Evolutionary conservation across 2,329 filamentous ascomycete genomes (phyloP).

Genomic region (Botrytis elliptica): DNA sequence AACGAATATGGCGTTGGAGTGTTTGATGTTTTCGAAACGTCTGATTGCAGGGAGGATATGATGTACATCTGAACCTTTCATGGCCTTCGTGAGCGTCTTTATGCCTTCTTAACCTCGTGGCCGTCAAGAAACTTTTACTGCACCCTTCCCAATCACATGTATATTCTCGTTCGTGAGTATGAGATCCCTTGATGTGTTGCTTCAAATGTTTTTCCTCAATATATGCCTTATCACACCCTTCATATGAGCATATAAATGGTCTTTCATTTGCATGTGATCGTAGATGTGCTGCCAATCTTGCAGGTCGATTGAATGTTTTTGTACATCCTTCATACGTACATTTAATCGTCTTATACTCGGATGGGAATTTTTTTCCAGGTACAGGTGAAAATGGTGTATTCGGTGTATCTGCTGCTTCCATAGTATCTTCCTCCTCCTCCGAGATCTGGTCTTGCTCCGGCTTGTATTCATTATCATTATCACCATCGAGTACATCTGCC

Average conservation of each 20-base stretch:
- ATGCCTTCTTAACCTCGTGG: conserved; percentile 74
- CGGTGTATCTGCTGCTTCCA: conserved; percentile 44
- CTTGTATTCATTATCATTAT: conserved; percentile 40
- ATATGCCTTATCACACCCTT: conserved; percentile 78
- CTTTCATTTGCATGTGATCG: conserved; percentile 84
- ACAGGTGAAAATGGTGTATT: conserved; percentile 51
- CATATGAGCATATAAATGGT: conserved; percentile 69
- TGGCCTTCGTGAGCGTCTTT: conserved; percentile 74
- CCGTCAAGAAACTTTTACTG: conserved; percentile 77
- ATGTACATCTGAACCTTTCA: conserved; percentile 72
- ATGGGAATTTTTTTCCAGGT: conserved; percentile 55
- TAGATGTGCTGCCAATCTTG: conserved; percentile 74
- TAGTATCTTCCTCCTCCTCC: conserved; percentile 41
- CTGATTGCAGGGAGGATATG: conserved; percentile 67
- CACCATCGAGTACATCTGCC: conserved; percentile 43
- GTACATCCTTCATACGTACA: conserved; percentile 73
- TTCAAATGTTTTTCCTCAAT: conserved; percentile 82
- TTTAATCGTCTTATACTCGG: conserved; percentile 71
- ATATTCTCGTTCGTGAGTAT: conserved; percentile 69
- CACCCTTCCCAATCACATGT: conserved; percentile 71
- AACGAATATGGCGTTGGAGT: conserved; percentile 76
- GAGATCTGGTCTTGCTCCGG: conserved; percentile 37
- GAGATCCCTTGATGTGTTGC: conserved; percentile 80
- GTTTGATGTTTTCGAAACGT: conserved; percentile 87
- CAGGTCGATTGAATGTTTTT: conserved; percentile 86